Base-by-base conservation (phyloP, 306 rosid genomes). In the Quercus ilex region DNA sequence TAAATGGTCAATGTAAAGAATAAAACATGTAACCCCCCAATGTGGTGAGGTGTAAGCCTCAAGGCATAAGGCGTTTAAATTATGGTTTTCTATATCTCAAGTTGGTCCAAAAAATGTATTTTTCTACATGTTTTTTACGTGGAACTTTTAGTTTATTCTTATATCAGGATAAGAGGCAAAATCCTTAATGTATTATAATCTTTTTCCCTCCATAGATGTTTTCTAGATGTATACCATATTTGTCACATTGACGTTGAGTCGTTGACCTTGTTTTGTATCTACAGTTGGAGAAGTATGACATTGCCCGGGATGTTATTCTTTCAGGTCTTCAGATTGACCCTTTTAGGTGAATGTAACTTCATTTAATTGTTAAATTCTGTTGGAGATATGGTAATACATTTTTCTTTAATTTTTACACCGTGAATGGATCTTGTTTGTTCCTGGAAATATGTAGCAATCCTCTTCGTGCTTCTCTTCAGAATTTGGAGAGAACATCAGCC, bases 321-420 rank as follows among this genome's bases (percentile, higher is more conserved):
- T 90, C 93, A 11, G 99, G 98, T 76, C 99, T 95, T 85, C 98
- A 93, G 81, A 82, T 90, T 68, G 92, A 95, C 78, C 94, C 93
- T 76, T 88, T 83, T 77, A 89, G 99, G 99, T 95, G 89, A 79
- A 80, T 72, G 70, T 78, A 76, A 57, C 58, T 46, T 52, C n/a
- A 52, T 73, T 74, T 18, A 11, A 55, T 13, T 41, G 21, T 74
- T n/a, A 79, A 17, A n/a, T 18, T 67, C 30, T 19, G 41, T 20
- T 8, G 72, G 72, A 67, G 15, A 33, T 33, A 18, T 9, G 25
- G 9, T 31, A 13, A 64, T 67, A 1, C 2, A 6, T 35, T 67
- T 12, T 6, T 33, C 35, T 67, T 19, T 19, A 67, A 20, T 67
- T 67, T 67, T 35, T 33, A 35, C 52, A 8, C 26, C 9, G 6